A percentile compares a stretch with the other conserved stretches of the same genome.
Conservation (phyloP, 805 yeast genomes). For the Candida nonsorbophila region DNA sequence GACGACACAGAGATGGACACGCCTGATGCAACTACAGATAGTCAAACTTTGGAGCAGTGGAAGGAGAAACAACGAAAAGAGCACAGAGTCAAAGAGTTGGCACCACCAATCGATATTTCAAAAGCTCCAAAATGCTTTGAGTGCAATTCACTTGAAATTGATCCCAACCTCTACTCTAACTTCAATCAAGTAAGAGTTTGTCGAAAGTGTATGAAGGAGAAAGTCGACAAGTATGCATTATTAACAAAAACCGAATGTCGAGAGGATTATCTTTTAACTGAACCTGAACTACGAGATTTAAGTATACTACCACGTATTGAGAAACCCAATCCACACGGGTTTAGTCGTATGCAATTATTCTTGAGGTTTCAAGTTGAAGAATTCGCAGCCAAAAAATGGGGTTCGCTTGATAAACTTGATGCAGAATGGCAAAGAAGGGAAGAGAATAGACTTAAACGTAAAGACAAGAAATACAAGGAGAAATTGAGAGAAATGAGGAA, state of each 20-base stretch:
- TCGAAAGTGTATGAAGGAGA: conserved; percentile 61
- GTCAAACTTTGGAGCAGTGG: conserved; percentile 39
- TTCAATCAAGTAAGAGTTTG: conserved; percentile 73
- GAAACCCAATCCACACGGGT: conserved; percentile 93
- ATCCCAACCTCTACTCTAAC: conserved; percentile 61
- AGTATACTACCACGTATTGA: conserved; percentile 69
- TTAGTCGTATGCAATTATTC: conserved; percentile 88
- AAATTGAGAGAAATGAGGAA: conserved; percentile 83
- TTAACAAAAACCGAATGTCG: conserved; percentile 93
- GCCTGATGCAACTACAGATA: conserved; percentile 14
- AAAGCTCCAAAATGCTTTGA: conserved; percentile 80
- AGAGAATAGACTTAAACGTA: conserved; percentile 59
- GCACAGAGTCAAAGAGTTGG: conserved; percentile 42
- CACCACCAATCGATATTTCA: conserved; percentile 69
- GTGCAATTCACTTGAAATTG: conserved; percentile 77
- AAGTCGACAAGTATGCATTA: conserved; percentile 84
- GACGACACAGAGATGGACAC: conserved; percentile 13
- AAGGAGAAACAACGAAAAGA: conserved; percentile 39
- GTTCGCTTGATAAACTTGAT: conserved; percentile 81
- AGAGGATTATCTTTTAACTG: conserved; percentile 89
- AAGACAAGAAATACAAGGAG: conserved; percentile 75
- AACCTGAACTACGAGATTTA: conserved; percentile 79
- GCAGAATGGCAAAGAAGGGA: conserved; percentile 89
- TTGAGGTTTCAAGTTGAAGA: conserved; percentile 90
- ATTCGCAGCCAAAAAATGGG: conserved; percentile 93